phyloP scores from a whole-genome alignment of 2,329 filamentous ascomycete species.

The Penicillium glabrum region DNA sequence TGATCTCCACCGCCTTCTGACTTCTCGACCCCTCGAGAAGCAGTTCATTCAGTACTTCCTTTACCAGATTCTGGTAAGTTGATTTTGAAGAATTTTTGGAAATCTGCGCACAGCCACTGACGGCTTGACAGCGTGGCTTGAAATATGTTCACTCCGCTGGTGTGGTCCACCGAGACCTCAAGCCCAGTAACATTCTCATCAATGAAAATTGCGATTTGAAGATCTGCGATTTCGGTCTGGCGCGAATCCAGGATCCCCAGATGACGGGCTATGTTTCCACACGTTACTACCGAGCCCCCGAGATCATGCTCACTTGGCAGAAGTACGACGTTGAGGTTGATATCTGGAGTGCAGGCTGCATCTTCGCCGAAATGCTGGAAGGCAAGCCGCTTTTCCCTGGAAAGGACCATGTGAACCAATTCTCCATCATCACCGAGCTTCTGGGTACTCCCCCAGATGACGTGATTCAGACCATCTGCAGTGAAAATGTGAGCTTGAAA shows the following conservation, averaged over 20 bases:
- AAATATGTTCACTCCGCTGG: slow-evolving; percentile 99
- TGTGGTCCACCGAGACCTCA: slow-evolving; percentile 95
- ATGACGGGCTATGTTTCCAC: slow-evolving; percentile 99
- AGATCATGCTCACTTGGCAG: slow-evolving; percentile 99
- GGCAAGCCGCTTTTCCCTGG: slow-evolving; percentile 97
- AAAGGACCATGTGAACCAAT: slow-evolving; percentile 99
- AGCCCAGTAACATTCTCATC: slow-evolving; percentile 98
- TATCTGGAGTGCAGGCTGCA: slow-evolving; percentile 98
- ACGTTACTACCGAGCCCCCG: slow-evolving; percentile 95
- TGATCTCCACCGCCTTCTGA: slow-evolving; percentile 91
- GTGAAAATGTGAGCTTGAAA: slow-evolving; percentile 76
- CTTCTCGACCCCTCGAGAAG: slow-evolving; percentile 93
- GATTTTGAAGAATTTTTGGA: not conserved
- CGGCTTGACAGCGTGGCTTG: slow-evolving; percentile 70
- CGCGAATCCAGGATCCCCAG: slow-evolving; percentile 96
- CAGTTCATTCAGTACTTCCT: slow-evolving; percentile 99
- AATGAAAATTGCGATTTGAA: slow-evolving; percentile 99
- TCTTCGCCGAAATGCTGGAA: slow-evolving; percentile 99
- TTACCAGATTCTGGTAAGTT: slow-evolving; percentile 91
- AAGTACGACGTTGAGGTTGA: slow-evolving; percentile 99
- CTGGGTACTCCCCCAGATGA: slow-evolving; percentile 95
- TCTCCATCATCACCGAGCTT: slow-evolving; percentile 98
- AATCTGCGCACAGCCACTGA: slow-evolving; percentile 16
- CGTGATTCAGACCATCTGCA: slow-evolving; percentile 97
- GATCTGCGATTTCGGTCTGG: slow-evolving; percentile 98